Base-by-base conservation (phyloP, 805 yeast genomes). In the Dipodascus geniculatus region DNA sequence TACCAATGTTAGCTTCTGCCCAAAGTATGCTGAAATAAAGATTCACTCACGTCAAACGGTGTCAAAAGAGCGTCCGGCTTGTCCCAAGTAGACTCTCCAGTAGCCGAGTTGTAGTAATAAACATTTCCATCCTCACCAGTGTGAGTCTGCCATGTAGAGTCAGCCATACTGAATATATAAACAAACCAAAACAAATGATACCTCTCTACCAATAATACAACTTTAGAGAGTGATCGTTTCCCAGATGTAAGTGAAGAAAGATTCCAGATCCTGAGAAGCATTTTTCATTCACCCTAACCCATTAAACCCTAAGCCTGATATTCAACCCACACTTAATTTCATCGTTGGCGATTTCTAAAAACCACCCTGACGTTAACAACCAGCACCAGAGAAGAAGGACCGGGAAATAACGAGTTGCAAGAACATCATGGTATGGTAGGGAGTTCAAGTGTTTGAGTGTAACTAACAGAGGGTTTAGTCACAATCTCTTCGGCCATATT, bases 401-500 rank as follows among this genome's bases (percentile, higher is more conserved):
- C n/a, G n/a, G n/a, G n/a, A n/a, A n/a, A n/a, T n/a, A n/a, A n/a
- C n/a, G n/a, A n/a, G n/a, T n/a, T n/a, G n/a, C n/a, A n/a, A n/a
- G n/a, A n/a, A n/a, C n/a, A n/a, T n/a, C n/a, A n/a, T n/a, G n/a
- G n/a, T n/a, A n/a, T n/a, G n/a, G n/a, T n/a, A n/a, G n/a, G n/a
- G n/a, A n/a, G n/a, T n/a, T n/a, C n/a, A n/a, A n/a, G n/a, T n/a
- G n/a, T n/a, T n/a, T n/a, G n/a, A n/a, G n/a, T n/a, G n/a, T n/a
- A n/a, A n/a, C n/a, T n/a, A n/a, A n/a, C n/a, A n/a, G n/a, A n/a
- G n/a, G n/a, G n/a, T 28, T 6, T 47, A 86, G 99, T 91, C 98
- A 14, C 99, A 93, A 80, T 91, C 99, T 2, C 79, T 93, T 56
- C 87, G 91, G 64, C 99, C 99, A 56, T 93, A 93, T 64, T 77